Evolutionary conservation across 208 protist species (phyloP).

Genomic region (Trichomonas tenax): DNA sequence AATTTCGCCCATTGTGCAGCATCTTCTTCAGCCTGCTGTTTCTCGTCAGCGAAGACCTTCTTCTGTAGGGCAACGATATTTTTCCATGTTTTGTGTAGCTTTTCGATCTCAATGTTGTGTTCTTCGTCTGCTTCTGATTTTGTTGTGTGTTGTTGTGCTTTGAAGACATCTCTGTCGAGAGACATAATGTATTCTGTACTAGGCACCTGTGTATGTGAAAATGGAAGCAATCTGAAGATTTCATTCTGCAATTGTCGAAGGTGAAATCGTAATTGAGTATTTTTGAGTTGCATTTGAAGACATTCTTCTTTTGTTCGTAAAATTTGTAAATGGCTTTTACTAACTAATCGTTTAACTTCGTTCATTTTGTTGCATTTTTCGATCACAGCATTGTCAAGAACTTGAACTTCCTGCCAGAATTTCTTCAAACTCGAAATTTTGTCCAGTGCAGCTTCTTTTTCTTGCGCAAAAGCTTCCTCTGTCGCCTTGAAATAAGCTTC

Average conservation of each 20-base stretch:
- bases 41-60: neutral
- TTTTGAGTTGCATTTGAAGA: neutral
- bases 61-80: neutral
- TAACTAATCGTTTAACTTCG: neutral
- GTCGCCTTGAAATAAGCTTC: neutral
- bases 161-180: neutral
- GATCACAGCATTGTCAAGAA: neutral
- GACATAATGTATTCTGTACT: neutral
- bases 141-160: neutral
- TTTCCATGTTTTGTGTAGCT: neutral
- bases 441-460: neutral
- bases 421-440: neutral
- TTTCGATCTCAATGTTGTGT: no score
- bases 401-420: neutral
- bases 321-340: neutral
- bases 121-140: neutral
- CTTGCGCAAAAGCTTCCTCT: conserved; percentile 2
- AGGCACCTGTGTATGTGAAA: neutral
- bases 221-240: neutral
- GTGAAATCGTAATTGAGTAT: neutral
- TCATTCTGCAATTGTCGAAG: neutral
- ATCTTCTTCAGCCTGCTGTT: neutral
- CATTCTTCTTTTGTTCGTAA: neutral
- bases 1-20: neutral
- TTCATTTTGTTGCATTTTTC: neutral